Evolutionary conservation across 331 rosid species (phyloP).

Genomic region (Quercus phellos): DNA sequence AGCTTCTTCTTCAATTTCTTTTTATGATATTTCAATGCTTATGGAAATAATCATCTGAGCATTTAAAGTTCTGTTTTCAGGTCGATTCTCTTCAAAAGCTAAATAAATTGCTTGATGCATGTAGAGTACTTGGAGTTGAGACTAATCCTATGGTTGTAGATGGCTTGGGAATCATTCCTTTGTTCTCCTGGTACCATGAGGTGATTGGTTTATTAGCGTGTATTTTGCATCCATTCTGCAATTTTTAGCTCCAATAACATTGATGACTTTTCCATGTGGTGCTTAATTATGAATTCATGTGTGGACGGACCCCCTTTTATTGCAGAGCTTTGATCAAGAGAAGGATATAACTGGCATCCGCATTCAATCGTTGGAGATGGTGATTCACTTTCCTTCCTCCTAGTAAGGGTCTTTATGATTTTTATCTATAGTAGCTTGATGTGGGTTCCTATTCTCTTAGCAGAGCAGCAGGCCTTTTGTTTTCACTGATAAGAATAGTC

Average conservation of each 20-base stretch:
- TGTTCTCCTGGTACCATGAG: constrained; percentile 90
- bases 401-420: constrained; percentile 33
- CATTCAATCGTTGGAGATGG: constrained; percentile 78
- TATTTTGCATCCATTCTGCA: neutral
- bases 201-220: constrained; percentile 31
- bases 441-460: neutral
- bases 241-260: constrained; percentile 19
- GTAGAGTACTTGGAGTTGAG: constrained; percentile 60
- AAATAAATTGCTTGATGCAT: constrained; percentile 51
- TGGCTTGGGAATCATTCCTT: constrained; percentile 73
- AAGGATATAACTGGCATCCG: constrained; percentile 52
- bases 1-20: neutral
- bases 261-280: constrained; percentile 8
- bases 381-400: constrained; percentile 57
- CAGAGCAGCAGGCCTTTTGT: neutral
- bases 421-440: neutral
- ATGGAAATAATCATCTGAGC: neutral
- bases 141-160: constrained; percentile 50
- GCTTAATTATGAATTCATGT: neutral
- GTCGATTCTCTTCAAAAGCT: constrained; percentile 68
- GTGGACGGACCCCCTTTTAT: constrained; percentile 18
- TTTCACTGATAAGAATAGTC: neutral
- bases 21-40: neutral
- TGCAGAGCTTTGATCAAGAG: constrained; percentile 79
- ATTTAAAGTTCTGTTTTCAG: constrained; percentile 30